Percentiles rank a stretch among this genome's conserved stretches.
These are phyloP conservation scores for Porogramme epimiltina DNA, from an alignment of 1,284 basidiomycete species.

Conservation along the genomic window DNA sequence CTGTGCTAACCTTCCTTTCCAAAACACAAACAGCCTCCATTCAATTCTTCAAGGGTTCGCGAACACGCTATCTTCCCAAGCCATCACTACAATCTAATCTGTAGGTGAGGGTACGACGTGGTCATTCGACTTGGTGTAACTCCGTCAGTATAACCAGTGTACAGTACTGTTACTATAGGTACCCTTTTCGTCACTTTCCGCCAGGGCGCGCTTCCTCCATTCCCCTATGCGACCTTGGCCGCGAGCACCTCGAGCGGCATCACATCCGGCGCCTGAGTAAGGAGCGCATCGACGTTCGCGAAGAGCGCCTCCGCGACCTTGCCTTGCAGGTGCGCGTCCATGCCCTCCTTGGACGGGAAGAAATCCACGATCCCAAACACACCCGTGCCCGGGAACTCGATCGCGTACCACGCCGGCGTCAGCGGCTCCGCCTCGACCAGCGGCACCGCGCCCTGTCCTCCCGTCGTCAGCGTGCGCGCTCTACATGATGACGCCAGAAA, in stretches of 20 bases:
- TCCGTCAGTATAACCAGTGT: too few species aligned
- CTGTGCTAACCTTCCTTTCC: too few species aligned
- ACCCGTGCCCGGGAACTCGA: constrained; percentile 39
- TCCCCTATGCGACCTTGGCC: constrained; percentile 18
- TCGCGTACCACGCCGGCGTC: constrained; percentile 42
- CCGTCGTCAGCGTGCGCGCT: neutral
- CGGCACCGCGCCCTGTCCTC: constrained; percentile 33
- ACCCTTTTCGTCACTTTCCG: too few species aligned
- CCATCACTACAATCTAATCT: too few species aligned
- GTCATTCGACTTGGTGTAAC: too few species aligned
- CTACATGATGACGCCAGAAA: neutral
- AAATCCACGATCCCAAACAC: constrained; percentile 44
- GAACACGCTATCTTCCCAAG: too few species aligned
- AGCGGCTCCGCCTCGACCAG: constrained; percentile 38
- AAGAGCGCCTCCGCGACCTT: constrained; percentile 40
- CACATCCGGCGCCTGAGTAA: constrained; percentile 36
- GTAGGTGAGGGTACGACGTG: too few species aligned
- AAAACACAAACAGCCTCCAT: too few species aligned
- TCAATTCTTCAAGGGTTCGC: too few species aligned
- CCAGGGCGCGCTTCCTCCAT: too few species aligned
- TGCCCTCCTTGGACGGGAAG: constrained; percentile 35
- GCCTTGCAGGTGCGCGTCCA: constrained; percentile 39
- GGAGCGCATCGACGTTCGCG: constrained; percentile 35
- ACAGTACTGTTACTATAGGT: too few species aligned
- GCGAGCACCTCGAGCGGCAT: constrained; percentile 38